Evolutionary conservation across 192 early-diverging fungal species (phyloP).

Genomic region (Borealophlyctis nickersoniae): DNA sequence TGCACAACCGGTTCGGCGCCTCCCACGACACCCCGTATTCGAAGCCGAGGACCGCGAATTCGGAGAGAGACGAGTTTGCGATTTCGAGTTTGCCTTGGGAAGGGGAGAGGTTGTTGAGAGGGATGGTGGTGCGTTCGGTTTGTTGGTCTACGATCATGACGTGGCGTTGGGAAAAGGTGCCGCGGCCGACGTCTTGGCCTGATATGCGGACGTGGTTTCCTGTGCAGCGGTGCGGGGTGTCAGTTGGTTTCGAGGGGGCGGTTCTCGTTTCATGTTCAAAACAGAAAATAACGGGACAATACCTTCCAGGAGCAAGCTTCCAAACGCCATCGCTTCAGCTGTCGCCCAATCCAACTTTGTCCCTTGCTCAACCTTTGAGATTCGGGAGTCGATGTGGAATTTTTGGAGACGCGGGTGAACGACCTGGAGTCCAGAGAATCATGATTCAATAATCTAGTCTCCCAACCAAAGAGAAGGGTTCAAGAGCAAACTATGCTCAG

Average conservation of each 20-base stretch:
- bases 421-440: no score
- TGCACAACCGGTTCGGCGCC: constrained; percentile 77
- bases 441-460: no score
- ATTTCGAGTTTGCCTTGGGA: constrained; percentile 68
- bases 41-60: constrained; percentile 94
- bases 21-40: constrained; percentile 94
- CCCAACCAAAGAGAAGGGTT: no score
- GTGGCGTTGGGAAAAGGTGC: constrained; percentile 96
- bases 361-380: constrained; percentile 68
- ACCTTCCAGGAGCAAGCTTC: constrained; percentile 74
- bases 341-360: constrained; percentile 91
- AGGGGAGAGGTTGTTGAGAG: constrained; percentile 62
- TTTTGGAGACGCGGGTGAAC: constrained; percentile 80
- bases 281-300: neutral
- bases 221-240: neutral
- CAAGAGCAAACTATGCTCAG: no score
- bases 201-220: constrained; percentile 88
- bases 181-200: constrained; percentile 96
- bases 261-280: neutral
- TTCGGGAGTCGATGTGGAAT: constrained; percentile 83
- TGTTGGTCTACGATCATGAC: constrained; percentile 94
- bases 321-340: constrained; percentile 88
- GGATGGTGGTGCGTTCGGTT: constrained; percentile 80
- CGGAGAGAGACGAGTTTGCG: constrained; percentile 87
- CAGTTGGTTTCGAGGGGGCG: neutral